A percentile compares a stretch with the other conserved stretches of the same genome.
These are phyloP conservation scores for Fraxinus latifolia DNA, from an alignment of 305 asterid species.

Conservation along the genomic window DNA sequence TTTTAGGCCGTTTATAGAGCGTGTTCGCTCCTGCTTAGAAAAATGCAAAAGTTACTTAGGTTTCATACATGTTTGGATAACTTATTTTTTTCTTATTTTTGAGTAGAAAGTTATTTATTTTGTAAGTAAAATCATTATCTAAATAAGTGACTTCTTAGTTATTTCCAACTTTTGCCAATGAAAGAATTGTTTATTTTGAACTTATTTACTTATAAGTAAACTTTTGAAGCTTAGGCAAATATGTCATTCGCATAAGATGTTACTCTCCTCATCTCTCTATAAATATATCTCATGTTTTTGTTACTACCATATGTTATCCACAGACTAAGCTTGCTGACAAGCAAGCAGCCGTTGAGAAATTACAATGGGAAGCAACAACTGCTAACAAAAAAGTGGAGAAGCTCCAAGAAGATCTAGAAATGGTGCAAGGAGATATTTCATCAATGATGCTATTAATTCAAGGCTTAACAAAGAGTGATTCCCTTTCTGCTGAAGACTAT, in stretches of 20 bases:
- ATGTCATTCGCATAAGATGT: background rate
- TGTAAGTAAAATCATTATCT: background rate
- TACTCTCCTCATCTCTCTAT: background rate
- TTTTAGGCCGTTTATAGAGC: background rate
- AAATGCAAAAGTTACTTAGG: background rate
- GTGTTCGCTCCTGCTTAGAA: background rate
- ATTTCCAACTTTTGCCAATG: background rate
- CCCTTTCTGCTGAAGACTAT: conserved; percentile 42
- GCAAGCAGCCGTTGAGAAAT: conserved; percentile 86
- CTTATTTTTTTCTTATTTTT: background rate
- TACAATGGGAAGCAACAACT: conserved; percentile 79
- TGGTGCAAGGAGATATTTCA: conserved; percentile 57
- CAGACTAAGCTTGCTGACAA: conserved; percentile 93
- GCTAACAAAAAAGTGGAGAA: conserved; percentile 66
- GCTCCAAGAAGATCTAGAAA: conserved; percentile 68
- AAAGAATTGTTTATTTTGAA: background rate
- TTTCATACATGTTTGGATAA: background rate
- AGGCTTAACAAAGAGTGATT: conserved; percentile 51
- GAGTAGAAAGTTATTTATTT: background rate
- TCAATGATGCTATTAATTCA: conserved; percentile 58
- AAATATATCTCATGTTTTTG: conserved; percentile 1
- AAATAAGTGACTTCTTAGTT: background rate
- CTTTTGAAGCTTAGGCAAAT: background rate
- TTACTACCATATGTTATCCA: background rate
- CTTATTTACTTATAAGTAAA: background rate